phyloP scores from a whole-genome alignment of 2,329 filamentous ascomycete species.

The Fusarium torulosum region DNA sequence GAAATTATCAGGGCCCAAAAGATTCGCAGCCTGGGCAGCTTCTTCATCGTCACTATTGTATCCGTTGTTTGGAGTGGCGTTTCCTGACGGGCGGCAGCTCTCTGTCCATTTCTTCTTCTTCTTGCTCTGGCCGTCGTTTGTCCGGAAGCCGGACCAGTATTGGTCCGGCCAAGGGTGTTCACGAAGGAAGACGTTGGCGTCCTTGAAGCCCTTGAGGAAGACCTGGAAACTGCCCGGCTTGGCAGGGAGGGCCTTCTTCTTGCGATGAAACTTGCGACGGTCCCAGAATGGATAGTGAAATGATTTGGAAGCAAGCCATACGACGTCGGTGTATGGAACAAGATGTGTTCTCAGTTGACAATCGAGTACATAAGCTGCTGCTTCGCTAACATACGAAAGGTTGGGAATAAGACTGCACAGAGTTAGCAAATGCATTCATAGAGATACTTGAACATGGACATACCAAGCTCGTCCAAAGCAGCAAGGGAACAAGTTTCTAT shows the following conservation, averaged over 20 bases:
- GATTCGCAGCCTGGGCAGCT: slow-evolving; percentile 61
- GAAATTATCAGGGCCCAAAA: slow-evolving; percentile 69
- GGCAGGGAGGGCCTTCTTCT: slow-evolving; percentile 85
- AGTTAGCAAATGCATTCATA: slow-evolving; percentile 25
- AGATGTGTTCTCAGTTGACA: slow-evolving; percentile 89
- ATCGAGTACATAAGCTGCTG: slow-evolving; percentile 95
- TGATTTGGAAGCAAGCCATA: slow-evolving; percentile 93
- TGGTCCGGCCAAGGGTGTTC: slow-evolving; percentile 98
- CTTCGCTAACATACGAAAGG: slow-evolving; percentile 96
- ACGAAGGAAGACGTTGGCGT: slow-evolving; percentile 93
- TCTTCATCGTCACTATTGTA: slow-evolving; percentile 74
- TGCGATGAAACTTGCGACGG: slow-evolving; percentile 86
- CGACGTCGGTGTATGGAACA: slow-evolving; percentile 96
- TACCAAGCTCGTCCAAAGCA: slow-evolving; percentile 93
- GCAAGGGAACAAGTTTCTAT: slow-evolving; percentile 96
- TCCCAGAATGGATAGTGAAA: slow-evolving; percentile 99
- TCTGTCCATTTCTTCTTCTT: slow-evolving; percentile 77
- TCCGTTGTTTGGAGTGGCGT: slow-evolving; percentile 67
- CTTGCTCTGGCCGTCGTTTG: slow-evolving; percentile 74
- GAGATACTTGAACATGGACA: slow-evolving; percentile 40
- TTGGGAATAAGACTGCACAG: slow-evolving; percentile 84
- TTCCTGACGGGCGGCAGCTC: slow-evolving; percentile 76
- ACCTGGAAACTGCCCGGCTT: slow-evolving; percentile 98
- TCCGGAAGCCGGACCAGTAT: slow-evolving; percentile 76
- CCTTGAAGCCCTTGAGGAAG: slow-evolving; percentile 96